Conservation (phyloP, 345 rosid species). For the Brassica nigra region DNA sequence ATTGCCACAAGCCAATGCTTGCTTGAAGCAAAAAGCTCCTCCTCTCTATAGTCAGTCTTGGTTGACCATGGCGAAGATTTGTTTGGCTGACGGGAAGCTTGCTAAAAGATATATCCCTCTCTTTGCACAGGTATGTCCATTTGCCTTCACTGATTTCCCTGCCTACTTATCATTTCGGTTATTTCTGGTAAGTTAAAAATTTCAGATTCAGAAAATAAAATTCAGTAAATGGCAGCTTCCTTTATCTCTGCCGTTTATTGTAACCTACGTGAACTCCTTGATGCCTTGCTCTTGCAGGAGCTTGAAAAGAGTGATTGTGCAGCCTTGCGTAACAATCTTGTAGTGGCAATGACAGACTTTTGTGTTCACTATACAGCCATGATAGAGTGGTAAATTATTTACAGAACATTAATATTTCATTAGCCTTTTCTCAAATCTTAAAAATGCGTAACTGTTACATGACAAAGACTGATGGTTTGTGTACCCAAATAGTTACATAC, state of each 20-base stretch:
- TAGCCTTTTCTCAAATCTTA: neutral
- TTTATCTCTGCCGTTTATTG: slow-evolving; percentile 9
- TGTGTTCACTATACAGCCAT: slow-evolving; percentile 91
- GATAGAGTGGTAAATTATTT: slow-evolving; percentile 80
- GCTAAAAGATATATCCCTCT: slow-evolving; percentile 86
- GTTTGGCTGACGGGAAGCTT: slow-evolving; percentile 84
- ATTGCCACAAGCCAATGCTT: slow-evolving; percentile 54
- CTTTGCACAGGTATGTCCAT: slow-evolving; percentile 73
- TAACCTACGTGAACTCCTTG: neutral
- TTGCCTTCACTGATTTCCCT: slow-evolving; percentile 7
- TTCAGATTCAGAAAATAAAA: neutral
- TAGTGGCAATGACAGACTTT: slow-evolving; percentile 86
- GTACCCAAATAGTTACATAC: slow-evolving; percentile 65
- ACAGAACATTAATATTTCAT: slow-evolving; percentile 12
- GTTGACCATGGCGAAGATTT: slow-evolving; percentile 92
- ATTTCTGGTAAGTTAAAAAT: neutral
- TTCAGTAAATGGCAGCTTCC: neutral
- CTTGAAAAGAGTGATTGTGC: slow-evolving; percentile 91
- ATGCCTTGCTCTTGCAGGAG: slow-evolving; percentile 57
- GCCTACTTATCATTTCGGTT: neutral
- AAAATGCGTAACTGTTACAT: neutral
- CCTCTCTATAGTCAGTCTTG: slow-evolving; percentile 81
- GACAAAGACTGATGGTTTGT: slow-evolving; percentile 27
- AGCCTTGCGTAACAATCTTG: slow-evolving; percentile 87
- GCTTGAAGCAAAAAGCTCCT: slow-evolving; percentile 66